Percentiles rank a stretch among this genome's conserved stretches.
Conservation (phyloP, 1,139 yeast genomes). For the Geotrichum siamense region DNA sequence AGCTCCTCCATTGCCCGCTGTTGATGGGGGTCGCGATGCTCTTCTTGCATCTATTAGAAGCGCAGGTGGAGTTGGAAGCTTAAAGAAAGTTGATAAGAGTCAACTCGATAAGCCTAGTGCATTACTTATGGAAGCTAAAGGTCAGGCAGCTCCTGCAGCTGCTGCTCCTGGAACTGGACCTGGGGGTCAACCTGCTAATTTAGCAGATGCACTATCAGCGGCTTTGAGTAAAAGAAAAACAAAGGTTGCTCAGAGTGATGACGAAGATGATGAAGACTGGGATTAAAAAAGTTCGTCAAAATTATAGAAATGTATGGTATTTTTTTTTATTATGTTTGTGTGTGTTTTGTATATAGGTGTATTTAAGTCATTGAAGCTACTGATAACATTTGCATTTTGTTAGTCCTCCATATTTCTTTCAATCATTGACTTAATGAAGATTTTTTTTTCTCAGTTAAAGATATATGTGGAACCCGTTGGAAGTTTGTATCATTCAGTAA, state of each 20-base stretch:
- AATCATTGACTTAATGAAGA: too few species aligned
- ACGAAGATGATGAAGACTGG: conserved; percentile 76
- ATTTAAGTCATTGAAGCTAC: too few species aligned
- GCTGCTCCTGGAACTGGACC: conserved; percentile 28
- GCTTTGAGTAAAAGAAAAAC: conserved; percentile 77
- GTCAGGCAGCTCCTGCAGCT: conserved; percentile 42
- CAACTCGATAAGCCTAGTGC: conserved; percentile 75
- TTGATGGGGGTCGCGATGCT: conserved; percentile 67
- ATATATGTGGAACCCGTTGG: too few species aligned
- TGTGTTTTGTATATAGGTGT: too few species aligned
- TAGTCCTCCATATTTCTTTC: too few species aligned
- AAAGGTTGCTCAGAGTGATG: conserved; percentile 78
- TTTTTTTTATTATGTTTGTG: too few species aligned
- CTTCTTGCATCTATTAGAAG: conserved; percentile 79
- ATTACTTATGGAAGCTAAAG: conserved; percentile 61
- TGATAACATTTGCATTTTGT: too few species aligned
- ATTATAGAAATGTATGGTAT: too few species aligned
- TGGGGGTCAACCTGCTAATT: conserved; percentile 45
- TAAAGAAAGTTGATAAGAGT: conserved; percentile 56
- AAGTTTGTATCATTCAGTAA: too few species aligned
- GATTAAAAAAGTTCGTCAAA: too few species aligned
- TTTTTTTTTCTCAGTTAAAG: too few species aligned
- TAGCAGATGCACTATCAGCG: conserved; percentile 84
- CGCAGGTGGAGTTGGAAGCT: conserved; percentile 54
- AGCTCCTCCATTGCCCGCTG: conserved; percentile 31